Base-by-base conservation (phyloP, 352 stramenopile species). In the Hyaloperonospora arabidopsidis region DNA sequence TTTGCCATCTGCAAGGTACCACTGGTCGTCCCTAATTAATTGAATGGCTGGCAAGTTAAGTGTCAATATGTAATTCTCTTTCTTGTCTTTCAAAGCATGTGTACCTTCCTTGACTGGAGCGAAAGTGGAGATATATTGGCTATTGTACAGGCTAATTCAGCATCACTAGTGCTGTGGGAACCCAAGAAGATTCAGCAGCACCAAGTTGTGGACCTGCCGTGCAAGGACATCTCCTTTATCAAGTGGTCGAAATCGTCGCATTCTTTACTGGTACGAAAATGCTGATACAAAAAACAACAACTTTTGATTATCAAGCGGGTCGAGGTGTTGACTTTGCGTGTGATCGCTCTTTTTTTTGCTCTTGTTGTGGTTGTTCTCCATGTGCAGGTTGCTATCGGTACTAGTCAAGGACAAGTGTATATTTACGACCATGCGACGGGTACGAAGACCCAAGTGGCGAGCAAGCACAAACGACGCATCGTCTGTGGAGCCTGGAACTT, bases 401-500 rank as follows among this genome's bases (percentile, higher is more conserved):
- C 79, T 19, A 87, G 77, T 52, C 72, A 72, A 34, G 79, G 79
- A 8, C 74, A 85, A 54, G 79, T 90, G 49, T 81, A 87, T 57
- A 86, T 90, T 40, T 90, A 90, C 58, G 78, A 90, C 54, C 68
- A 86, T 43, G 48, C 52, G 10, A 84, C 65, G 2, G 76, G 72
- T 18, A 61, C 66, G 17, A 82, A 85, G 36, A 64, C 59, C 10
- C 69, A 84, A 55, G 79, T 71, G 32, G 60, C 66, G 52, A 85
- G 74, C 63, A 90, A 88, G 48, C 79, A 90, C 68, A 90, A 90
- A 59, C 72, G 73, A 12, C 75, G 77, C 12, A 90, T 90, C 54
- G 56, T 88, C 25, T 90, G 79, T 29, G 79, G 79, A 18, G 79
- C 87, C 59, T 90, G 79, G 79, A 90, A 88, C 45, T 47, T 82